A percentile compares a stretch with the other conserved stretches of the same genome.
phyloP scores from a whole-genome alignment of 306 rosid genomes.

The Pueraria montana region DNA sequence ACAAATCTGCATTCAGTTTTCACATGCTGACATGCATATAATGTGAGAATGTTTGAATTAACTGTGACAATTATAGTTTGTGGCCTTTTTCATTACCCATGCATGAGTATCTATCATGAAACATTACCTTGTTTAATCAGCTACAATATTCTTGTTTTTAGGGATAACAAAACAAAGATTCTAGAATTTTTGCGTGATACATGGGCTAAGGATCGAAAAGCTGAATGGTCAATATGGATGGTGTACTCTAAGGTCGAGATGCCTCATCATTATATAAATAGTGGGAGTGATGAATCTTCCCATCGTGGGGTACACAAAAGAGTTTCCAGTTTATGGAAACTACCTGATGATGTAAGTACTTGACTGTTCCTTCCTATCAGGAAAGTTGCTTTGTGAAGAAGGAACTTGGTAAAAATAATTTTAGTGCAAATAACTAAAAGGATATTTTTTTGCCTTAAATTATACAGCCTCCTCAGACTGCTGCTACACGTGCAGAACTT shows the following conservation, averaged over 20 bases:
- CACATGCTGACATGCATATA: too few relatives aligned
- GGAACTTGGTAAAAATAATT: neutral
- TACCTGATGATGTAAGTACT: constrained; percentile 73
- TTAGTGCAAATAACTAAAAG: constrained; percentile 19
- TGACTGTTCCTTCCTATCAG: constrained; percentile 21
- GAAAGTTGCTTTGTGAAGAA: neutral
- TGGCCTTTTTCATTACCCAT: neutral
- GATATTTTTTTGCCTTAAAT: constrained; percentile 20
- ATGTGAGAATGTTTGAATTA: neutral
- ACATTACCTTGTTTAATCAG: constrained; percentile 32
- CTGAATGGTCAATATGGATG: constrained; percentile 98
- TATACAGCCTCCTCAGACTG: constrained; percentile 73
- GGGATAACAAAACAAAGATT: constrained; percentile 76
- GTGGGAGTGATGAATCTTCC: constrained; percentile 62
- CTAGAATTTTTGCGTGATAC: constrained; percentile 68
- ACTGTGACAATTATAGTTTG: constrained; percentile 5
- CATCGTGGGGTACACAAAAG: constrained; percentile 67
- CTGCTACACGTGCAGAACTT: constrained; percentile 84
- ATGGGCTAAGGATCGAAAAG: constrained; percentile 82
- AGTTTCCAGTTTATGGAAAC: constrained; percentile 66
- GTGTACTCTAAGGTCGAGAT: constrained; percentile 87
- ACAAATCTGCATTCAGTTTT: neutral
- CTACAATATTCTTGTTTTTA: constrained; percentile 51
- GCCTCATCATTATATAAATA: constrained; percentile 82
- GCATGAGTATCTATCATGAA: constrained; percentile 27